phyloP scores from a whole-genome alignment of 1,139 yeast genomes.

The Yamadazyma taylorii region DNA sequence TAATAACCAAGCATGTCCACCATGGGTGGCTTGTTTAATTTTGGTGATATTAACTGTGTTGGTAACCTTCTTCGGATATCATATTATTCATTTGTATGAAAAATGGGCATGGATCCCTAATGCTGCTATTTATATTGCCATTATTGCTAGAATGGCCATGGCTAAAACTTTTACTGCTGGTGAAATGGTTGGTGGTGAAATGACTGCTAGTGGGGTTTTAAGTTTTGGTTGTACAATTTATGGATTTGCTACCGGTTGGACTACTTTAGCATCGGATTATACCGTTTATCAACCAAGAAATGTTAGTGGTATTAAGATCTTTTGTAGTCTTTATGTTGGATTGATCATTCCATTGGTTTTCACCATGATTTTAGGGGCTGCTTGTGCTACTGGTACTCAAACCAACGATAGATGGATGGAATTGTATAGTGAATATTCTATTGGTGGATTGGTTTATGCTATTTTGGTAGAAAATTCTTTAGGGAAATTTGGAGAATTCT shows the following conservation, averaged over 20 bases:
- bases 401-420: slow-evolving; percentile 48
- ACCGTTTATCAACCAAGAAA: slow-evolving; percentile 76
- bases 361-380: slow-evolving; percentile 82
- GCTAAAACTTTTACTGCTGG: slow-evolving; percentile 58
- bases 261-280: slow-evolving; percentile 88
- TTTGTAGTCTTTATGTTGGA: slow-evolving; percentile 62
- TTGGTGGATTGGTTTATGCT: slow-evolving; percentile 81
- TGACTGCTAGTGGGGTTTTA: slow-evolving; percentile 71
- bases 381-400: slow-evolving; percentile 66
- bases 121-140: slow-evolving; percentile 63
- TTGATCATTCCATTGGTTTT: slow-evolving; percentile 66
- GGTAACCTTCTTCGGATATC: slow-evolving; percentile 82
- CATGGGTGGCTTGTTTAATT: slow-evolving; percentile 87
- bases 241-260: slow-evolving; percentile 95
- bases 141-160: slow-evolving; percentile 72
- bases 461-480: slow-evolving; percentile 75
- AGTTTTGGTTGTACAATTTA: slow-evolving; percentile 81
- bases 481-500: slow-evolving; percentile 85
- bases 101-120: slow-evolving; percentile 89
- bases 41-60: slow-evolving; percentile 65
- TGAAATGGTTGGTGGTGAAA: slow-evolving; percentile 47
- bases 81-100: slow-evolving; percentile 75
- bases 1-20: slow-evolving; percentile 67
- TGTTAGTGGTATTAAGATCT: slow-evolving; percentile 56
- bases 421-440: slow-evolving; percentile 50